Evolutionary conservation across 192 early-diverging fungal genomes (phyloP).

Genomic region (Coemansia sp.): DNA sequence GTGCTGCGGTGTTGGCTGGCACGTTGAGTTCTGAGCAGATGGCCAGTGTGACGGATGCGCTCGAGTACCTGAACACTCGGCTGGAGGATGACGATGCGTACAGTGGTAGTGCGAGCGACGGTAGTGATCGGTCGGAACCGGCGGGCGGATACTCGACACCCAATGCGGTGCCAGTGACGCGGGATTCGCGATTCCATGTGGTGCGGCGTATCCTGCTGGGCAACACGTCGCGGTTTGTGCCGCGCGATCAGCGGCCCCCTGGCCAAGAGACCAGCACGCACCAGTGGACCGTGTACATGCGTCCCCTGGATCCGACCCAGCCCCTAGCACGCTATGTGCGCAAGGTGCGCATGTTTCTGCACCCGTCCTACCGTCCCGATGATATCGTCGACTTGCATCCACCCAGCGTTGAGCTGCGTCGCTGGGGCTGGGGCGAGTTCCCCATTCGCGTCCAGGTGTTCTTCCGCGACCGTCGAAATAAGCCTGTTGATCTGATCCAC

Average conservation of each 20-base stretch:
- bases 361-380: conserved; percentile 84
- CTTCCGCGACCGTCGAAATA: conserved; percentile 80
- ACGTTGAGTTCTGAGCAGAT: conserved; percentile 24
- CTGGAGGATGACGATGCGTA: not conserved
- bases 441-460: conserved; percentile 77
- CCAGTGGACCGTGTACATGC: conserved; percentile 91
- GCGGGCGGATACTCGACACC: not conserved
- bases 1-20: conserved; percentile 6
- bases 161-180: conserved; percentile 3
- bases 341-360: conserved; percentile 81
- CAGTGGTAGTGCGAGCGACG: conserved; percentile 18
- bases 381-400: conserved; percentile 79
- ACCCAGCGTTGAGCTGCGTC: conserved; percentile 77
- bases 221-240: conserved; percentile 70
- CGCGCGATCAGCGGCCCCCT: conserved; percentile 55
- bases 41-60: conserved; percentile 46
- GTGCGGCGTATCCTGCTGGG: conserved; percentile 64
- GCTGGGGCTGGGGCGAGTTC: conserved; percentile 96
- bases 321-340: conserved; percentile 65
- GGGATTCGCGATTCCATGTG: conserved; percentile 71
- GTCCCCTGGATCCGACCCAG: conserved; percentile 49
- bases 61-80: conserved; percentile 38
- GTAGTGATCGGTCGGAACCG: not conserved
- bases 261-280: conserved; percentile 62
- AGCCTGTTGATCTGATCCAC: conserved; percentile 81